Evolutionary conservation across 768 basidiomycete species (phyloP), one percentile per base, ranked within the genome.

Genomic region (Xerocomellus amylosporus): DNA sequence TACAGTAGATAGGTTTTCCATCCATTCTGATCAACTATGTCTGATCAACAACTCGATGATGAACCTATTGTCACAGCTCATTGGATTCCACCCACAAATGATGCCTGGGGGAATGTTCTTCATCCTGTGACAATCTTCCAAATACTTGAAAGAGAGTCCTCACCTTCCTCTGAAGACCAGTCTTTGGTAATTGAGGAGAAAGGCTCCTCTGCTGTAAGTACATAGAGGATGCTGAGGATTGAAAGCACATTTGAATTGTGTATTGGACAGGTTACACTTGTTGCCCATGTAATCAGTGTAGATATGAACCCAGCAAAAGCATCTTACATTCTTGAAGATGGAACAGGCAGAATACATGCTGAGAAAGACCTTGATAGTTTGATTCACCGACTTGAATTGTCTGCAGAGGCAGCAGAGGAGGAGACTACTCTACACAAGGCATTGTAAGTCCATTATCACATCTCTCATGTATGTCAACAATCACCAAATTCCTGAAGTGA

Each of bases 101-200:
- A 47, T 14, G 9, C 28, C 12, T 53, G 48, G 59, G 47, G 43
- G 13, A 2, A 55, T 0, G 43, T 49, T 1, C 63, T 76, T 20
- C 73, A 79, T 37, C 83, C 86, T 1, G 73, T 82, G 3, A 86
- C 83, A 8, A 74, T 87, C 30, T 75, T 74, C 28, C 86, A 87
- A 61, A 53, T 85, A 17, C 59, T 73, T 28, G 60, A 68, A n/a
- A 81, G 82, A 5, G 56, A 63, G n/a, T 69, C 71, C 24, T 56
- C 53, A 24, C 51, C 59, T 56, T 60, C 70, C 5, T 73, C 78
- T 51, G 62, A 71, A 2, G 75, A 75, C 38, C 73, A 74, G 0
- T 74, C 76, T 36, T 78, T 80, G 63, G 62, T 64, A 8, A 75
- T 84, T 38, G 82, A 82, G 53, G 77, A 73, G 5, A 66, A 64